Percentiles rank a stretch among this genome's conserved stretches.
These are phyloP conservation scores for Candida chauliodis DNA, from an alignment of 805 yeast genomes.

Conservation along the genomic window DNA sequence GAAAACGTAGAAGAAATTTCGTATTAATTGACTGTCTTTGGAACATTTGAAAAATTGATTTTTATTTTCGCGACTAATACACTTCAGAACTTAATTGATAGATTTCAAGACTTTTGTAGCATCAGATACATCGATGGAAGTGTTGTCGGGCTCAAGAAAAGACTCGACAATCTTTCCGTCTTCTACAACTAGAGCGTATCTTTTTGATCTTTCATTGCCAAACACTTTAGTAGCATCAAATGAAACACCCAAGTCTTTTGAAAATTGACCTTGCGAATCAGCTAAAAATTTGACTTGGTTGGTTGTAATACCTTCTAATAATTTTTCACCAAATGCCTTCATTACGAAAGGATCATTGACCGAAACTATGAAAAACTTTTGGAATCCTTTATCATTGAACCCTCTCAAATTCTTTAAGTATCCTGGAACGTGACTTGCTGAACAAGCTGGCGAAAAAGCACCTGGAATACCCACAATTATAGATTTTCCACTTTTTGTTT, in stretches of 20 bases:
- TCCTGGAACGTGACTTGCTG: constrained; percentile 73
- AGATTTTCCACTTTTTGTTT: constrained; percentile 31
- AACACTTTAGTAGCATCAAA: constrained; percentile 77
- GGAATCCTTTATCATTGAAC: constrained; percentile 64
- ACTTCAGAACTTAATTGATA: not conserved
- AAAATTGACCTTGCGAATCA: constrained; percentile 76
- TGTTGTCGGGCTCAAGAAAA: constrained; percentile 79
- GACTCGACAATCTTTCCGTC: constrained; percentile 66
- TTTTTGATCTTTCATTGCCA: constrained; percentile 70
- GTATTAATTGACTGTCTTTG: too few relatives aligned
- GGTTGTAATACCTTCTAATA: constrained; percentile 21
- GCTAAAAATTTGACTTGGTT: constrained; percentile 58
- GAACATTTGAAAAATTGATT: too few relatives aligned
- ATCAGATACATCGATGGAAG: constrained; percentile 56
- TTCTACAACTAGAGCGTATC: constrained; percentile 74
- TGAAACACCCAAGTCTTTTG: constrained; percentile 56
- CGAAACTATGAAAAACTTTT: constrained; percentile 60
- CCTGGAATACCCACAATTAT: constrained; percentile 46
- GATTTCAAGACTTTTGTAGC: constrained; percentile 42
- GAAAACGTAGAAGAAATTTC: too few relatives aligned
- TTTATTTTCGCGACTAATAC: too few relatives aligned
- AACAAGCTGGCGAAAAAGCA: constrained; percentile 80
- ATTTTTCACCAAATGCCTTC: constrained; percentile 66
- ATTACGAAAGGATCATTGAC: constrained; percentile 88
- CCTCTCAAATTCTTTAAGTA: constrained; percentile 49